Conservation (phyloP, 2,329 filamentous ascomycete species). For the Botrytis fabae region DNA sequence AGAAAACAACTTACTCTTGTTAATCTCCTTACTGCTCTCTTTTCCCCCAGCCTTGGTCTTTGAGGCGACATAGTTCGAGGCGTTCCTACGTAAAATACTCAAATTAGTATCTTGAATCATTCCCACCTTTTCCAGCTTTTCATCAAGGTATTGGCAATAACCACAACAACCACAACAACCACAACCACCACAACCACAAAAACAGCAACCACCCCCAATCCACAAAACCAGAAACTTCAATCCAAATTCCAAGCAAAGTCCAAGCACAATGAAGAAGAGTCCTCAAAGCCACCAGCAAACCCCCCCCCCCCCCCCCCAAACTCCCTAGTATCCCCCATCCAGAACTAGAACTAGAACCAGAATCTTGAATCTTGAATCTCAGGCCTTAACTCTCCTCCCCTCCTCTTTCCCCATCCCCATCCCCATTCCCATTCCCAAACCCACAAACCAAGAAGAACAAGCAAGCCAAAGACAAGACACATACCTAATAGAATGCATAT, state of each 20-base stretch:
- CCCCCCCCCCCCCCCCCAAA: no score
- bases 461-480: not conserved
- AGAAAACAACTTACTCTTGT: not conserved
- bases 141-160: no score
- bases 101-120: no score
- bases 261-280: not conserved
- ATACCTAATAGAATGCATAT: not conserved
- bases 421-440: not conserved
- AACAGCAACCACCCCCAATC: not conserved
- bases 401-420: not conserved
- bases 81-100: not conserved
- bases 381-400: not conserved
- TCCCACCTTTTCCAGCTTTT: no score
- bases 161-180: no score
- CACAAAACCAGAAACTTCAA: no score
- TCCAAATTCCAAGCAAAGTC: no score
- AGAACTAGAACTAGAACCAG: no score
- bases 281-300: no score
- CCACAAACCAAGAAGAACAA: no score
- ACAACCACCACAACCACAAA: no score
- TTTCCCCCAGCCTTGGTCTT: not conserved
- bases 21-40: not conserved
- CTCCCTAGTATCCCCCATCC: not conserved
- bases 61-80: not conserved
- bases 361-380: no score